These are phyloP conservation scores for Kwoniella botswanensis DNA, from an alignment of 768 basidiomycete species.

Conservation along the genomic window DNA sequence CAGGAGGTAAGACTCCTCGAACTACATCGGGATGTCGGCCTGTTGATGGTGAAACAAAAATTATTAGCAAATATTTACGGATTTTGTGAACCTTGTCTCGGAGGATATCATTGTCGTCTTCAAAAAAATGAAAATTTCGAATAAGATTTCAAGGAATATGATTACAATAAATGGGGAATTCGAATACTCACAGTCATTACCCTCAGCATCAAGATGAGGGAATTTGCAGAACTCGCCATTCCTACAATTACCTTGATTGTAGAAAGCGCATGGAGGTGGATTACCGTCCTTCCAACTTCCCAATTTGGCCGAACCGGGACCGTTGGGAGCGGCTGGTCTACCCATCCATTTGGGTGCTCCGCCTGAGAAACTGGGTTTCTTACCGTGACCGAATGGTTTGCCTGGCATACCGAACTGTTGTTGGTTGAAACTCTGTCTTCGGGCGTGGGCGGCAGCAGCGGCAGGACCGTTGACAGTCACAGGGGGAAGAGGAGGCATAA, in stretches of 20 bases:
- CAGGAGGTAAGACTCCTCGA: conserved; percentile 51
- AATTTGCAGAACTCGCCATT: conserved; percentile 59
- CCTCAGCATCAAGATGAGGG: conserved; percentile 57
- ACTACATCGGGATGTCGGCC: conserved; percentile 58
- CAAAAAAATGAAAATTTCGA: not conserved
- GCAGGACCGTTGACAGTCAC: conserved; percentile 7
- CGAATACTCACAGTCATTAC: conserved; percentile 54
- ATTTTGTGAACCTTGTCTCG: conserved; percentile 5
- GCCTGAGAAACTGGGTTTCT: conserved; percentile 56
- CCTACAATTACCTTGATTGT: conserved; percentile 54
- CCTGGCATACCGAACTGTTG: conserved; percentile 31
- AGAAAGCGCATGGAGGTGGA: conserved; percentile 56
- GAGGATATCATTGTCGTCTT: not conserved
- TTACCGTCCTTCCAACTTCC: conserved; percentile 54
- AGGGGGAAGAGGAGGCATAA: conserved; percentile 13
- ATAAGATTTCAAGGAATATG: not conserved
- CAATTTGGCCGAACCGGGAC: conserved; percentile 24
- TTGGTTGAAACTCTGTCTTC: conserved; percentile 45
- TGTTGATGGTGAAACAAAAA: conserved; percentile 11
- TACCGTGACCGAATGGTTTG: conserved; percentile 46
- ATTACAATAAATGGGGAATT: not conserved
- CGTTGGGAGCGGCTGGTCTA: conserved; percentile 25
- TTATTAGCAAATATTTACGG: not conserved
- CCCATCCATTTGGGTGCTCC: conserved; percentile 34
- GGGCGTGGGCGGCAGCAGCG: conserved; percentile 11